Conservation (phyloP, 495 filamentous ascomycete species). For the Oleoguttula mirabilis region DNA sequence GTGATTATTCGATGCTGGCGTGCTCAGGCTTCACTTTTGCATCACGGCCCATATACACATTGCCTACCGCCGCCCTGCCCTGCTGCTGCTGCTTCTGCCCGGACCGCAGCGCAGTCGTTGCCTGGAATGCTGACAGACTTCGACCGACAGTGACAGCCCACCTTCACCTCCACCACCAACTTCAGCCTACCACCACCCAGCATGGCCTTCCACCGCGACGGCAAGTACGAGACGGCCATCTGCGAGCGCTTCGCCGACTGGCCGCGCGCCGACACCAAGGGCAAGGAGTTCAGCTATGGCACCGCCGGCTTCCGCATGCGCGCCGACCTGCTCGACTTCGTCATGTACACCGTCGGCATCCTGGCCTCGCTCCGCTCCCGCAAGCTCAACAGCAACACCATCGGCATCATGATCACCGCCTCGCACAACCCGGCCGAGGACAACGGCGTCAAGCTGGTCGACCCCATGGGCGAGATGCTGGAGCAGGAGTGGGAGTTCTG, state of each 20-base stretch:
- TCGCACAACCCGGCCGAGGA: conserved; percentile 95
- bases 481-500: conserved; percentile 65
- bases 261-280: conserved; percentile 44
- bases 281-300: conserved; percentile 76
- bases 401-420: conserved; percentile 97
- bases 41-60: no score
- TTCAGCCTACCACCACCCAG: not conserved
- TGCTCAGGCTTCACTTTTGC: no score
- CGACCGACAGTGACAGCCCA: no score
- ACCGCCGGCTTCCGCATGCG: conserved; percentile 87
- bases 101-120: no score
- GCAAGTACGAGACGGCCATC: conserved; percentile 17
- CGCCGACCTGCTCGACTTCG: conserved; percentile 63
- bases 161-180: not conserved
- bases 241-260: conserved; percentile 49
- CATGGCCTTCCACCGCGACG: not conserved
- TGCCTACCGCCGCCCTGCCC: no score
- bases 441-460: conserved; percentile 96
- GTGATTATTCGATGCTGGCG: no score
- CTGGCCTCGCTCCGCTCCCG: conserved; percentile 83
- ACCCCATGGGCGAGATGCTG: conserved; percentile 55
- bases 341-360: conserved; percentile 82
- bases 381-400: conserved; percentile 74
- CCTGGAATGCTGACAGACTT: no score
- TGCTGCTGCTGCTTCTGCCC: not conserved